These are phyloP conservation scores for Fonsecaea erecta DNA, from an alignment of 2,329 filamentous ascomycete species.

Conservation along the genomic window DNA sequence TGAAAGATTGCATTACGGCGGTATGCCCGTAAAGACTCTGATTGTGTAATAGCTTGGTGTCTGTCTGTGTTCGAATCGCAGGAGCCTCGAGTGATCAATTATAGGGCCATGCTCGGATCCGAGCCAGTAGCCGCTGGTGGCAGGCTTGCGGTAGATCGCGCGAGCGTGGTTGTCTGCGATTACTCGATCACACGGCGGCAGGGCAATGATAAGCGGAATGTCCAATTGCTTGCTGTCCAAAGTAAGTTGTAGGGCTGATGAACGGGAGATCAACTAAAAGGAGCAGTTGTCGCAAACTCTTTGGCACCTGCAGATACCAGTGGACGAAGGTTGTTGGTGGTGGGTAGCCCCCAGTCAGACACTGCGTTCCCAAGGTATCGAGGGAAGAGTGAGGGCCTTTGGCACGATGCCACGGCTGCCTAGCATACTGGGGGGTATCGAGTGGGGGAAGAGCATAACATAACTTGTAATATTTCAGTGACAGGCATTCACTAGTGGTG, in stretches of 20 bases:
- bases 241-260: constrained; percentile 29
- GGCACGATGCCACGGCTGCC: background rate
- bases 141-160: constrained; percentile 2
- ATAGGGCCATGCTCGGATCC: constrained; percentile 17
- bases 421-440: background rate
- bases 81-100: constrained; percentile 4
- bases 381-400: background rate
- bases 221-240: constrained; percentile 5
- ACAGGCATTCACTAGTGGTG: background rate
- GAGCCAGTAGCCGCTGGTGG: background rate
- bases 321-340: constrained; percentile 4
- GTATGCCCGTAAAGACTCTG: background rate
- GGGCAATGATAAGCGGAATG: background rate
- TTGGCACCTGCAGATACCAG: background rate
- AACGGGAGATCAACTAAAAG: constrained; percentile 12
- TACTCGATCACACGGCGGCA: background rate
- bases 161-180: background rate
- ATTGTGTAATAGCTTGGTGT: background rate
- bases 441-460: background rate
- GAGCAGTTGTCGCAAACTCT: background rate
- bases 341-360: background rate
- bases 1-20: constrained; percentile 78
- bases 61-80: background rate
- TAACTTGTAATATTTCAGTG: no score
- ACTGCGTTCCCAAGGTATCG: no score